These are phyloP conservation scores for Podila horticola DNA, from an alignment of 192 early-diverging fungal species.

Conservation along the genomic window DNA sequence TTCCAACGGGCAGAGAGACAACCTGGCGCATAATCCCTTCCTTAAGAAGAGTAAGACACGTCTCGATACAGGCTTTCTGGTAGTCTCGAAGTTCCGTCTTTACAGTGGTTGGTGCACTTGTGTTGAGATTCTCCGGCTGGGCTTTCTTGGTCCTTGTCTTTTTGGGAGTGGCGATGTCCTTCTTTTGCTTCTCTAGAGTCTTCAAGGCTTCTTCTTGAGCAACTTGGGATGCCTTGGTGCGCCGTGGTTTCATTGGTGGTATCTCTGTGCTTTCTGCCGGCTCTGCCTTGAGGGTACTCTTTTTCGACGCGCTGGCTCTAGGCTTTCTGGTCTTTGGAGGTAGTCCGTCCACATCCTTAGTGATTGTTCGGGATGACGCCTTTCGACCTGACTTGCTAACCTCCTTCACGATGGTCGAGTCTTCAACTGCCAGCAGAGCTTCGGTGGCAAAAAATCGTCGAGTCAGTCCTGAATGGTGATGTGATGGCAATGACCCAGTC, in stretches of 20 bases:
- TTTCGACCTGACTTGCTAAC: too few species aligned
- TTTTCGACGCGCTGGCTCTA: neutral
- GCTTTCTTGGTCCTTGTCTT: neutral
- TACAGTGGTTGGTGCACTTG: neutral
- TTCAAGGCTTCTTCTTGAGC: neutral
- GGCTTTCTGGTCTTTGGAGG: neutral
- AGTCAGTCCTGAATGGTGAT: neutral
- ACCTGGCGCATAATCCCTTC: constrained; percentile 77
- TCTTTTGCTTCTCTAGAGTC: neutral
- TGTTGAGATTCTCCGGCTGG: neutral
- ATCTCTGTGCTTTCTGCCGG: neutral
- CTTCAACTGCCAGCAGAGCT: constrained; percentile 6
- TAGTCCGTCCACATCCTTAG: neutral
- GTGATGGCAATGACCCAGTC: neutral
- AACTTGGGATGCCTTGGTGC: neutral
- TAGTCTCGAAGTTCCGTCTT: constrained; percentile 73
- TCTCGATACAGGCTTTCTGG: constrained; percentile 88
- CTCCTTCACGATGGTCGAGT: neutral
- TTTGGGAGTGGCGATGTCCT: constrained; percentile 5
- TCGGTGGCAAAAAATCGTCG: constrained; percentile 6
- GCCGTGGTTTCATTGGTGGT: neutral
- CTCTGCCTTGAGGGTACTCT: neutral
- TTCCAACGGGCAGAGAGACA: constrained; percentile 82
- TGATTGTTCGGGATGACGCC: neutral
- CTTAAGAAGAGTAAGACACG: constrained; percentile 62